Evolutionary conservation across 2,329 filamentous ascomycete species (phyloP).

Genomic region (Seiridium cupressi): DNA sequence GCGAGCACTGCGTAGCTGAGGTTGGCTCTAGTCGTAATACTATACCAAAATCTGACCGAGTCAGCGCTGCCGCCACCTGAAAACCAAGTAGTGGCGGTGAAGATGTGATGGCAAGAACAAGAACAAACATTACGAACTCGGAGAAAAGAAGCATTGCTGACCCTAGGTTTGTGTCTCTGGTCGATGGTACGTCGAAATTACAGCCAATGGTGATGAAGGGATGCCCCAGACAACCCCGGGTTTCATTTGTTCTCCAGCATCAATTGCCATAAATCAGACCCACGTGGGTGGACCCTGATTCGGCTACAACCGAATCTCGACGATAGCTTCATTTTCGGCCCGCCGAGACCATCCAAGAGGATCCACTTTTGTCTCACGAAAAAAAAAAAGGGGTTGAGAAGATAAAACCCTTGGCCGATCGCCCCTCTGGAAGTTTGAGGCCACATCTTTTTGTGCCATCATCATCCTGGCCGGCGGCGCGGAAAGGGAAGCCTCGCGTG

Average conservation of each 20-base stretch:
- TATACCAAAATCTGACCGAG: no score
- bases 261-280: background rate
- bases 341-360: conserved; percentile 1
- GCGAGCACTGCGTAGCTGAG: no score
- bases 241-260: background rate
- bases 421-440: background rate
- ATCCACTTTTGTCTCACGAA: conserved; percentile 1
- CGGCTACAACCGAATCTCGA: conserved; percentile 4
- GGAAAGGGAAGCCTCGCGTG: background rate
- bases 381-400: background rate
- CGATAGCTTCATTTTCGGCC: conserved; percentile 8
- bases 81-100: no score
- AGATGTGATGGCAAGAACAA: no score
- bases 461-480: background rate
- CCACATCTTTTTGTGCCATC: background rate
- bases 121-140: background rate
- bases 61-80: no score
- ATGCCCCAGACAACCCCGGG: no score
- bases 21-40: no score
- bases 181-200: background rate
- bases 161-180: no score
- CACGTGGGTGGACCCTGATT: conserved; percentile 5
- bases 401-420: background rate
- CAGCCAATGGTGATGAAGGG: background rate
- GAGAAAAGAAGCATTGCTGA: background rate